Percentiles rank a stretch among this genome's conserved stretches.
Evolutionary conservation across 2,329 filamentous ascomycete genomes (phyloP).

Genomic region (Clarireedia hainanense): DNA sequence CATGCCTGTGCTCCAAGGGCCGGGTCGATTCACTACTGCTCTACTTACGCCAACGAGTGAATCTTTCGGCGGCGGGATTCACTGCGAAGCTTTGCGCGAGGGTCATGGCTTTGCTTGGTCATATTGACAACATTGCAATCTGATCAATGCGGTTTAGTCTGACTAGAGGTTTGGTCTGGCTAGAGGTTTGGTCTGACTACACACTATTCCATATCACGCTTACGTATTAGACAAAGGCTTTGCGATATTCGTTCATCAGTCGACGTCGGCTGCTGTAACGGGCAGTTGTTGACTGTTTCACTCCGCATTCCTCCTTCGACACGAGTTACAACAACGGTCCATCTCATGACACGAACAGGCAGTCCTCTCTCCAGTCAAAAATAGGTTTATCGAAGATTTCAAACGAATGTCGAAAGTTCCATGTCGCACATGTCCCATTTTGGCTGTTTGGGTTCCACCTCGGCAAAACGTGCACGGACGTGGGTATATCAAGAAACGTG

Average conservation of each 20-base stretch:
- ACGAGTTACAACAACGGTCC: too few species aligned
- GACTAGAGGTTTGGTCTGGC: neutral
- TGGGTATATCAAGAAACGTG: neutral
- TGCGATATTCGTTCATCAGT: too few species aligned
- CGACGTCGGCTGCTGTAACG: too few species aligned
- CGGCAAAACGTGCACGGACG: constrained; percentile 8
- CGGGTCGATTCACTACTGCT: too few species aligned
- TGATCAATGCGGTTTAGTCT: neutral
- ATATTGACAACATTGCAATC: too few species aligned
- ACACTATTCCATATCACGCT: neutral
- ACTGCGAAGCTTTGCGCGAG: too few species aligned
- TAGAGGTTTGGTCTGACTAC: neutral
- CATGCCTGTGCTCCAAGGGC: too few species aligned
- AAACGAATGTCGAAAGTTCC: neutral
- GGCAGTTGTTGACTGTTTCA: too few species aligned
- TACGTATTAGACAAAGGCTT: neutral
- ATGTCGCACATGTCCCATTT: neutral
- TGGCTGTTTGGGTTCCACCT: neutral
- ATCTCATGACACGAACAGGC: neutral
- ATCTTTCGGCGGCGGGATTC: too few species aligned
- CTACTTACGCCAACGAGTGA: too few species aligned
- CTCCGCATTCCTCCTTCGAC: too few species aligned
- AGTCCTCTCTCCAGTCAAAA: neutral
- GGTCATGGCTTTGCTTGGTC: too few species aligned
- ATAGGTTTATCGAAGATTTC: neutral